Evolutionary conservation across 75 land plant species (phyloP).

Genomic region (Gnetum montanum): DNA sequence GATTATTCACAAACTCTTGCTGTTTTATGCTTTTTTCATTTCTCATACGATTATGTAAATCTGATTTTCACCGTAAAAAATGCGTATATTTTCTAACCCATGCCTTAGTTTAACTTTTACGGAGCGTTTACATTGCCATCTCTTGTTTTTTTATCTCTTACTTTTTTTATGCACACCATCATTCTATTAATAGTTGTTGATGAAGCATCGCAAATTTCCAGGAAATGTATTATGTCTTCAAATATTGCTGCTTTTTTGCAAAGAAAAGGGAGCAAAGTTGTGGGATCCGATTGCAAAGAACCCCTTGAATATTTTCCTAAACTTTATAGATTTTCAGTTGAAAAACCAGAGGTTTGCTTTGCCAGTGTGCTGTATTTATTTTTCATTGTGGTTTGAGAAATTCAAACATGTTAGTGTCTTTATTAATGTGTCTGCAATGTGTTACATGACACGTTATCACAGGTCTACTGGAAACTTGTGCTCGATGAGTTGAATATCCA

Average conservation of each 20-base stretch:
- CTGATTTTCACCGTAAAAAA: too few species aligned
- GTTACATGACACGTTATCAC: not conserved
- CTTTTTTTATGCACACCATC: too few species aligned
- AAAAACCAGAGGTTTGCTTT: constrained; percentile 65
- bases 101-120: too few species aligned
- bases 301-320: constrained; percentile 68
- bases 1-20: too few species aligned
- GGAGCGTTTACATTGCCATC: too few species aligned
- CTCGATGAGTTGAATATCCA: constrained; percentile 55
- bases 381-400: not conserved
- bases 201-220: constrained; percentile 14
- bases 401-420: not conserved
- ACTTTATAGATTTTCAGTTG: constrained; percentile 68
- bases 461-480: constrained; percentile 78
- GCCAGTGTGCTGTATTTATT: not conserved
- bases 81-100: too few species aligned
- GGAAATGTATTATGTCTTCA: constrained; percentile 41
- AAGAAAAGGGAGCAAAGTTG: constrained; percentile 53
- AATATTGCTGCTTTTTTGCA: constrained; percentile 56
- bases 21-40: too few species aligned
- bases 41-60: too few species aligned
- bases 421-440: not conserved
- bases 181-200: too few species aligned
- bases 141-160: too few species aligned
- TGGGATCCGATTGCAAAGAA: constrained; percentile 59